phyloP scores from a whole-genome alignment of 2,329 filamentous ascomycete species.

The Trichoderma sp. region DNA sequence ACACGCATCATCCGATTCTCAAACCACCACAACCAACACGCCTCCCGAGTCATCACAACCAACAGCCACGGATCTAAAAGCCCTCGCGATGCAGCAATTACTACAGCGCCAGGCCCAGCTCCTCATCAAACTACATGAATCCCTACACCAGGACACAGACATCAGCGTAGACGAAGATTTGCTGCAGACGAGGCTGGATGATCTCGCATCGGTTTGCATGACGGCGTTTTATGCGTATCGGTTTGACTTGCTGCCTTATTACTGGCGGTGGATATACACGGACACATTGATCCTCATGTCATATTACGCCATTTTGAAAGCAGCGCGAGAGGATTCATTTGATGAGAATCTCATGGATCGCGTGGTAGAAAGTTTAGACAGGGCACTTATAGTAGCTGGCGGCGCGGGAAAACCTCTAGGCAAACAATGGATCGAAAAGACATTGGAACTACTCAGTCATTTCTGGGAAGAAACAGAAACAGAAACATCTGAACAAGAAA shows the following conservation, averaged over 20 bases:
- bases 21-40: background rate
- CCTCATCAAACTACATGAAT: slow-evolving; percentile 30
- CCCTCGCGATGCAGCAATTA: slow-evolving; percentile 30
- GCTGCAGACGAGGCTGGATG: slow-evolving; percentile 49
- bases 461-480: slow-evolving; percentile 26
- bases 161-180: slow-evolving; percentile 28
- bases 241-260: slow-evolving; percentile 64
- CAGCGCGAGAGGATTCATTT: background rate
- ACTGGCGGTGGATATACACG: slow-evolving; percentile 72
- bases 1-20: background rate
- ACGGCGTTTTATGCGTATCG: slow-evolving; percentile 70
- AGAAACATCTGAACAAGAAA: background rate
- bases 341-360: slow-evolving; percentile 45
- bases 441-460: slow-evolving; percentile 46
- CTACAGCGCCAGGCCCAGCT: slow-evolving; percentile 34
- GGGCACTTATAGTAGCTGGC: slow-evolving; percentile 73
- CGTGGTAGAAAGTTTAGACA: slow-evolving; percentile 69
- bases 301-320: slow-evolving; percentile 37
- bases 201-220: slow-evolving; percentile 61
- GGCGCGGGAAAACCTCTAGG: slow-evolving; percentile 56
- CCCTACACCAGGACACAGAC: background rate
- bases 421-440: slow-evolving; percentile 51
- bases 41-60: background rate
- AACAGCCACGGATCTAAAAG: slow-evolving; percentile 12
- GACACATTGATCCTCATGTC: slow-evolving; percentile 69